Evolutionary conservation across 2,329 filamentous ascomycete genomes (phyloP), one percentile per base, ranked within the genome.

Genomic region (Beauveria brongniartii): DNA sequence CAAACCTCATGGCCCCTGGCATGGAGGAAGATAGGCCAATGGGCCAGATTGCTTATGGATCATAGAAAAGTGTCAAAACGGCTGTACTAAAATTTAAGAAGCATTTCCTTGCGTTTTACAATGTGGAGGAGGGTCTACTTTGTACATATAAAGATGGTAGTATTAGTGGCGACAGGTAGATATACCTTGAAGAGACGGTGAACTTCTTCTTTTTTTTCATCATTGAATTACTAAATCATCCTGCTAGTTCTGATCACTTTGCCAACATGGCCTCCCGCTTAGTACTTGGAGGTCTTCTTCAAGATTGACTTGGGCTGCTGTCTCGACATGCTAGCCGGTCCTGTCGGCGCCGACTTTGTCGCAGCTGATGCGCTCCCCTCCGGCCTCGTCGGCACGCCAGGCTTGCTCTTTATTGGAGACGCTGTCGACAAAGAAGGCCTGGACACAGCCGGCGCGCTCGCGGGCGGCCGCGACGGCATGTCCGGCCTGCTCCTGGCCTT

Each of bases 1-100:
- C 86, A 60, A 91, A 92, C 77, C 84, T 91, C 67, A 88, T 92
- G 87, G 88, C 88, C 59, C 80, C 87, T 24, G 89, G 89, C 59
- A 81, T 84, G 73, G 80, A 82, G 69, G 81, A 85, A 68, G 82
- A 85, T 67, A 82, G 77, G 74, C 83, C 83, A 4, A 79, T 82
- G 78, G 83, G 83, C 55, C 83, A 85, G 72, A 72, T 85, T 61
- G 82, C 81, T 63, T 86, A 86, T 67, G 83, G 83, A 61, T 77
- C 72, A 69, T 86, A 75, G 75, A 66, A 24, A 62, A 60, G 56
- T 61, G 62, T 44, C 10, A 60, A 63, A 47, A 63, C 52, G 64
- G 66, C 62, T 72, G 70, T 70, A 75, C 69, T 68, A 70, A 71
- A 72, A 74, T 69, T 71, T 67, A 72, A 70, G 64, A 66, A 70